phyloP scores from a whole-genome alignment of 2,329 filamentous ascomycete genomes.

The Sarocladium strictum region DNA sequence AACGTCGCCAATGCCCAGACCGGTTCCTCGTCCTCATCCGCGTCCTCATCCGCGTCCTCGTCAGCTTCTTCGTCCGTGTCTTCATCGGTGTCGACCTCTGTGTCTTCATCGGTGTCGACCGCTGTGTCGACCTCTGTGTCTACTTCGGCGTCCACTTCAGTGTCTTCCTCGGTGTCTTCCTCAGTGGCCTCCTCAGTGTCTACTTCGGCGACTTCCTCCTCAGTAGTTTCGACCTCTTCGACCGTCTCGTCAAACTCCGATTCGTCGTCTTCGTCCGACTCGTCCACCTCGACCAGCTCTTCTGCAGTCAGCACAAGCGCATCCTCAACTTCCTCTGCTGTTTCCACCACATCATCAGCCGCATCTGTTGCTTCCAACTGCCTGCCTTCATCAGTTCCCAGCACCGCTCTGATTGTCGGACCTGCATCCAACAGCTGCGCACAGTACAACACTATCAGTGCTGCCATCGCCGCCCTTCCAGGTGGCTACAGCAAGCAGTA shows the following conservation, averaged over 20 bases:
- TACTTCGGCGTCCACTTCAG: no score
- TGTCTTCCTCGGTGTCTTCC: no score
- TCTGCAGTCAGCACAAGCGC: conserved; percentile 9
- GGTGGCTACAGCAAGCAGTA: background rate
- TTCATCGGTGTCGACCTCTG: conserved; percentile 11
- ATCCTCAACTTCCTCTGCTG: background rate
- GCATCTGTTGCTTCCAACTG: background rate
- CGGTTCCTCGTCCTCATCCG: background rate
- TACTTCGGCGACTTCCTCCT: conserved; percentile 12
- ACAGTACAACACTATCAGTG: conserved; percentile 34
- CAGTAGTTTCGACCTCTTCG: conserved; percentile 25
- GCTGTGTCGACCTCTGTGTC: no score
- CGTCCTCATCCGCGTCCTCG: background rate
- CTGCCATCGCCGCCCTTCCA: conserved; percentile 35
- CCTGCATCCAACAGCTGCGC: conserved; percentile 25
- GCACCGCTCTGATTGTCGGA: conserved; percentile 17
- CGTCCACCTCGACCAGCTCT: conserved; percentile 10
- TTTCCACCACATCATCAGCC: background rate
- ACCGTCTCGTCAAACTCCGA: conserved; percentile 34
- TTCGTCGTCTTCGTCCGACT: no score
- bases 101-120: conserved; percentile 11
- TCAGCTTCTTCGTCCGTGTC: conserved; percentile 7
- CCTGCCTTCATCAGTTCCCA: background rate
- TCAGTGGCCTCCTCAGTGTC: no score
- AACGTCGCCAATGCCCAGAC: conserved; percentile 14